Conservation (phyloP, 345 rosid genomes). For the Moricandia arvensis region DNA sequence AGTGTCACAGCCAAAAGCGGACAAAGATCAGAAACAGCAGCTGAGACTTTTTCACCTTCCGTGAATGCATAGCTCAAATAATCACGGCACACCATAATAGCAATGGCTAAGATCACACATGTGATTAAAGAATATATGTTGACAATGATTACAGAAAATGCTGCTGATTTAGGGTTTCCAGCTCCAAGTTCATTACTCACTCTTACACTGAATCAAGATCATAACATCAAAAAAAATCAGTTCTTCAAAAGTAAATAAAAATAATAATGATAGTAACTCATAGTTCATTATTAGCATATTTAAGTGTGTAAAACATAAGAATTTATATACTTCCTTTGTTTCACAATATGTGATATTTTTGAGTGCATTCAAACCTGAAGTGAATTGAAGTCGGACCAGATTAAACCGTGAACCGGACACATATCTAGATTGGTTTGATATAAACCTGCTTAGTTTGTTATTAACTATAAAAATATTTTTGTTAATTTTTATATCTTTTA, state of each 20-base stretch:
- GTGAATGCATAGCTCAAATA: constrained; percentile 68
- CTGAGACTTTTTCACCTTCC: constrained; percentile 56
- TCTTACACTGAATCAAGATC: constrained; percentile 52
- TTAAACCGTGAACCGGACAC: too few species aligned
- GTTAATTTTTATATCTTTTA: too few species aligned
- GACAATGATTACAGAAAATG: constrained; percentile 61
- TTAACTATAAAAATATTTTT: too few species aligned
- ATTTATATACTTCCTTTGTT: too few species aligned
- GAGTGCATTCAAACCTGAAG: too few species aligned
- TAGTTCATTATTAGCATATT: too few species aligned
- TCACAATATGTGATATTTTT: too few species aligned
- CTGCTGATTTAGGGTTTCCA: constrained; percentile 63
- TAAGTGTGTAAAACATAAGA: too few species aligned
- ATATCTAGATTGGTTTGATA: too few species aligned
- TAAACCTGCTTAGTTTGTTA: too few species aligned
- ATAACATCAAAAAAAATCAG: not conserved
- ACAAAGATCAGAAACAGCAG: constrained; percentile 69
- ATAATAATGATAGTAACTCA: not conserved
- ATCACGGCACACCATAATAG: constrained; percentile 42
- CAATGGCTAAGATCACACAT: constrained; percentile 38
- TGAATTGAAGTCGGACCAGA: too few species aligned
- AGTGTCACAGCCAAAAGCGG: constrained; percentile 65
- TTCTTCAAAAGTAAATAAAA: not conserved
- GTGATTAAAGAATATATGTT: constrained; percentile 46
- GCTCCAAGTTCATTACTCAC: constrained; percentile 89